Conservation (phyloP, 2,329 filamentous ascomycete genomes). For the Aspergillus clavatus region DNA sequence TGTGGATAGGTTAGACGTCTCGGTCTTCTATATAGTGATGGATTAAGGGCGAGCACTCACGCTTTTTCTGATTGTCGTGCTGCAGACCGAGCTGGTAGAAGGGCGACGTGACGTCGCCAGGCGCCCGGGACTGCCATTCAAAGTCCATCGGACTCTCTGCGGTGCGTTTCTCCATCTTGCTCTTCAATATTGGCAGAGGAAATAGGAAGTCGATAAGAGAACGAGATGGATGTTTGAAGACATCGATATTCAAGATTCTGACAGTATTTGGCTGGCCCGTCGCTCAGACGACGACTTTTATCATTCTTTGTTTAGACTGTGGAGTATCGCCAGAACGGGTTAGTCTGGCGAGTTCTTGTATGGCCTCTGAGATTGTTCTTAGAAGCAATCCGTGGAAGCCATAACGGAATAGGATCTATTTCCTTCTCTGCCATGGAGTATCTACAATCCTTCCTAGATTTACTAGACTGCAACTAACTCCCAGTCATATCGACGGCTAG, state of each 20-base stretch:
- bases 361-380: not conserved
- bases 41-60: conserved; percentile 26
- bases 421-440: no score
- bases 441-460: no score
- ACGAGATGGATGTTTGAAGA: not conserved
- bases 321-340: not conserved
- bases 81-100: conserved; percentile 46
- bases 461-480: no score
- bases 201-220: conserved; percentile 6
- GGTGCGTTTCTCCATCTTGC: conserved; percentile 36
- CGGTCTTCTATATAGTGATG: not conserved
- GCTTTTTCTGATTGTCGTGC: conserved; percentile 40
- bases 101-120: conserved; percentile 43
- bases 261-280: not conserved
- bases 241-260: not conserved
- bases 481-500: no score
- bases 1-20: conserved; percentile 13
- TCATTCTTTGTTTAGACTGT: not conserved
- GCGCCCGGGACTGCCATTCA: conserved; percentile 44
- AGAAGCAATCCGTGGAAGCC: no score
- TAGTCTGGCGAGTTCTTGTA: not conserved
- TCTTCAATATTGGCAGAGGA: conserved; percentile 5
- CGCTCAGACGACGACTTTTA: conserved; percentile 1
- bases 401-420: no score
- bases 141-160: conserved; percentile 50